Evolutionary conservation across 805 yeast species (phyloP), one percentile per base, ranked within the genome.

Genomic region (Schwanniomyces polymorphus): DNA sequence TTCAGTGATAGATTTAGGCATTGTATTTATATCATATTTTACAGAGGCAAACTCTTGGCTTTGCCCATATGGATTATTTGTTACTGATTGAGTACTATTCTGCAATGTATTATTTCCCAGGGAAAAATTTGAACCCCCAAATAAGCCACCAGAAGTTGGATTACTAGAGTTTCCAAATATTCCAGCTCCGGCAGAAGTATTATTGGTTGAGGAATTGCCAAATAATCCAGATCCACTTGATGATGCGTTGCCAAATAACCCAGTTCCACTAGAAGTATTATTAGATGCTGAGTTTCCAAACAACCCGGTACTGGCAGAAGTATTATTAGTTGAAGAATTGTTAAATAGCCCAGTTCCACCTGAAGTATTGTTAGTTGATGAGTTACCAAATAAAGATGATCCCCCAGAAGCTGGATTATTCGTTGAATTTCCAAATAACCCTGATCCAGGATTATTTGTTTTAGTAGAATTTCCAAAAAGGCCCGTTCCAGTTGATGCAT

Each of bases 1-100:
- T 21, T 58, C 65, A 0, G 74, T 69, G 12, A 69, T 61, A 12
- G 74, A 67, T 35, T 55, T 56, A 0, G 75, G 75, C 68, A 70
- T 67, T 9, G 48, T 29, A 27, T 46, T 46, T 14, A 51, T 50
- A 4, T 59, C 49, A 11, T 49, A 52, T 39, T 54, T 57, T 12
- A 64, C 55, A 29, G 53, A 50, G 6, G 59, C 39, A 11, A 69
- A 54, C 9, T 63, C 59, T 41, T 53, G 50, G 38, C 59, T 58
- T 23, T 62, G 61, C 34, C 61, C 64, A 51, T 70, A 70, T 2
- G 74, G 72, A 44, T 68, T 63, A 8, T 48, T 12, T 26, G 47
- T 43, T n/a, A 25, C 14, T 25, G 21, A 7, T 25, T 38, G 28
- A 3, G 28, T 2, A 29, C 45, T 42, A 7, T 4, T 25, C 12